A percentile compares a stretch with the other conserved stretches of the same genome.
phyloP scores from a whole-genome alignment of 768 basidiomycete genomes.

The Austroboletus festivus region DNA sequence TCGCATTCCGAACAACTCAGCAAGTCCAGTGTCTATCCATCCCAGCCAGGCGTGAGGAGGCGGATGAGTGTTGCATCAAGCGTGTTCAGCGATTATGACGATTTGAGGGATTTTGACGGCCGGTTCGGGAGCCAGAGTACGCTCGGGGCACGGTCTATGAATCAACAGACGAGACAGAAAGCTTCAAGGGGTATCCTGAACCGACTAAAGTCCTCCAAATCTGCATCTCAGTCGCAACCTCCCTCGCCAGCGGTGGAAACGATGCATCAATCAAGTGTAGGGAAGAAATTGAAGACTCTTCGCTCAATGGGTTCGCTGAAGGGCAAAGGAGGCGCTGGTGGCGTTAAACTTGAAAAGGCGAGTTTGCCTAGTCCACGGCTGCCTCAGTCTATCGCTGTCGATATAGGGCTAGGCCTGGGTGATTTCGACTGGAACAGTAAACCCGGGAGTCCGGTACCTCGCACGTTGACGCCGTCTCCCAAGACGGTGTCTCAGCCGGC shows the following conservation, averaged over 20 bases:
- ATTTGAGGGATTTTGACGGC: slow-evolving; percentile 82
- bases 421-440: slow-evolving; percentile 50
- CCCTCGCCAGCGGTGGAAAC: slow-evolving; percentile 43
- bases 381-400: slow-evolving; percentile 52
- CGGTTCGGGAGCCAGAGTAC: slow-evolving; percentile 82
- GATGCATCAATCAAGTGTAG: slow-evolving; percentile 29
- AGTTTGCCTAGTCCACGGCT: slow-evolving; percentile 49
- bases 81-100: slow-evolving; percentile 83
- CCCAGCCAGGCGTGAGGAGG: slow-evolving; percentile 39
- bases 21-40: slow-evolving; percentile 27
- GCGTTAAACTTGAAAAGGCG: slow-evolving; percentile 33
- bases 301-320: slow-evolving; percentile 82
- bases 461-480: slow-evolving; percentile 20
- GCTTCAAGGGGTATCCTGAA: slow-evolving; percentile 66
- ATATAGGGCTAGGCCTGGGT: slow-evolving; percentile 54
- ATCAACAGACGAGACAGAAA: slow-evolving; percentile 48
- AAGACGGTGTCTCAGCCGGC: slow-evolving; percentile 13
- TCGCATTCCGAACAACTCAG: slow-evolving; percentile 20
- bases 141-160: slow-evolving; percentile 45
- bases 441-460: slow-evolving; percentile 12
- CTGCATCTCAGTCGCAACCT: slow-evolving; percentile 43
- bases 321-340: slow-evolving; percentile 37
- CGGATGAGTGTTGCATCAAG: slow-evolving; percentile 73
- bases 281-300: slow-evolving; percentile 65
- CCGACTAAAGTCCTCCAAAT: slow-evolving; percentile 48